A percentile compares a stretch with the other conserved stretches of the same genome.
These are phyloP conservation scores for Naegleria lovaniensis DNA, from an alignment of 208 protist species.

Conservation along the genomic window DNA sequence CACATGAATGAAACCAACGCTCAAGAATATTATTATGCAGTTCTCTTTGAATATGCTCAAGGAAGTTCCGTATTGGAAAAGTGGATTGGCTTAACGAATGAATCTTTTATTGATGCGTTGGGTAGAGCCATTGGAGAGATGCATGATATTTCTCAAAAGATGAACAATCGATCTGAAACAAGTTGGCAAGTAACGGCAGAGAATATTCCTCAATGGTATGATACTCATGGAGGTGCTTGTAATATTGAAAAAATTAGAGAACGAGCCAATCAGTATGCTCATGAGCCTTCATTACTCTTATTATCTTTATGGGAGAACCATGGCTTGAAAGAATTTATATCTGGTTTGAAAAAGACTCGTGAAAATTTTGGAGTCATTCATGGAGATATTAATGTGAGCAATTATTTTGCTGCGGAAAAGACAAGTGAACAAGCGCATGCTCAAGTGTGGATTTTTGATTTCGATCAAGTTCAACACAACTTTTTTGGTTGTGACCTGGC, in stretches of 20 bases:
- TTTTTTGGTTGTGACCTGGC: not conserved
- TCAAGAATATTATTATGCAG: not conserved
- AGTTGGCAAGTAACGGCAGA: not conserved
- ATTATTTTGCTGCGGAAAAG: not conserved
- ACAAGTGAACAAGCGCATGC: not conserved
- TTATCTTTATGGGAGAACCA: not conserved
- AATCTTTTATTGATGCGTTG: not conserved
- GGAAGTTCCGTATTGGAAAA: not conserved
- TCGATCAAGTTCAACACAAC: conserved; percentile 20
- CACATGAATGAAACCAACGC: no score
- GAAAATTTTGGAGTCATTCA: not conserved
- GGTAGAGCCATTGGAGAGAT: not conserved
- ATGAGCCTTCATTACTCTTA: not conserved
- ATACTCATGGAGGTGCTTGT: not conserved
- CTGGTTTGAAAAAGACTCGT: no score
- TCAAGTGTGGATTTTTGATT: conserved; percentile 17
- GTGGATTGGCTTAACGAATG: not conserved
- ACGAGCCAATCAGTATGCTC: not conserved
- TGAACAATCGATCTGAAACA: not conserved
- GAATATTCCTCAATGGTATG: not conserved
- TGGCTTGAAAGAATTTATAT: not conserved
- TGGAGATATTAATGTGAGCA: conserved; percentile 13
- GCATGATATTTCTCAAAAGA: not conserved
- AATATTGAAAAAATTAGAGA: not conserved
- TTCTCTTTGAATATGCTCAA: not conserved